A percentile compares a stretch with the other conserved stretches of the same genome.
Conservation (phyloP, 2,329 filamentous ascomycete genomes). For the Drechslerella dactyloides region DNA sequence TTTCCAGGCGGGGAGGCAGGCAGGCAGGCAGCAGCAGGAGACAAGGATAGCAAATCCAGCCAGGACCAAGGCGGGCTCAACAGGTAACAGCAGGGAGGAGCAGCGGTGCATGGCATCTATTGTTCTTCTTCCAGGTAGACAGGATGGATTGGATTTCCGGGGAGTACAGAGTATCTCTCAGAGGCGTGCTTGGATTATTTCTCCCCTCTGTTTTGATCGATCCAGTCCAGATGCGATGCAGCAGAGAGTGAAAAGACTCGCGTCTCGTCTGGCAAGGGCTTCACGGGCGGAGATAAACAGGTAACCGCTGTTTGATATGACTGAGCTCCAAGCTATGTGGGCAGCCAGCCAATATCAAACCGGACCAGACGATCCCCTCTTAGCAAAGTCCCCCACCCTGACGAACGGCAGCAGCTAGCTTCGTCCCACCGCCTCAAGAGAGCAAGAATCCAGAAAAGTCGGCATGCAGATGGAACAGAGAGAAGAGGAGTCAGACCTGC, state of each 20-base stretch:
- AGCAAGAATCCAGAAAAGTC: conserved; percentile 47
- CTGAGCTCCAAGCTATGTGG: conserved; percentile 35
- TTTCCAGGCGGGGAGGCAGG: conserved; percentile 24
- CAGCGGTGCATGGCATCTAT: conserved; percentile 31
- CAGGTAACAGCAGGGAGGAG: conserved; percentile 42
- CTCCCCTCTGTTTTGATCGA: conserved; percentile 15
- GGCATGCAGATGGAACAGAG: conserved; percentile 45
- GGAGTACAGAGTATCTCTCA: conserved; percentile 42
- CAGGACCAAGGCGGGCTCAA: conserved; percentile 45
- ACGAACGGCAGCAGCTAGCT: conserved; percentile 28
- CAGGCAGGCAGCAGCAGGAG: conserved; percentile 20
- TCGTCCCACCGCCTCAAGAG: conserved; percentile 29
- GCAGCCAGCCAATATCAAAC: conserved; percentile 38
- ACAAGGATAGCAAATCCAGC: conserved; percentile 48
- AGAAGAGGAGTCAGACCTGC: conserved; percentile 78
- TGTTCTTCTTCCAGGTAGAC: conserved; percentile 46
- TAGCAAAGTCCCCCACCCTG: background rate
- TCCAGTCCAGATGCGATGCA: conserved; percentile 48
- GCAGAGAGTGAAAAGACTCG: conserved; percentile 11
- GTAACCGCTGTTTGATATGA: conserved; percentile 30
- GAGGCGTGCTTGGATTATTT: conserved; percentile 16
- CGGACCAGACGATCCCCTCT: conserved; percentile 23
- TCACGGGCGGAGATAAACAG: conserved; percentile 10
- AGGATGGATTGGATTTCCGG: conserved; percentile 17
- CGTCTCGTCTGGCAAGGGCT: conserved; percentile 15